Percentiles rank a stretch among this genome's conserved stretches.
Evolutionary conservation across 2,329 filamentous ascomycete species (phyloP).

Genomic region (Arthrobotrys iridis): DNA sequence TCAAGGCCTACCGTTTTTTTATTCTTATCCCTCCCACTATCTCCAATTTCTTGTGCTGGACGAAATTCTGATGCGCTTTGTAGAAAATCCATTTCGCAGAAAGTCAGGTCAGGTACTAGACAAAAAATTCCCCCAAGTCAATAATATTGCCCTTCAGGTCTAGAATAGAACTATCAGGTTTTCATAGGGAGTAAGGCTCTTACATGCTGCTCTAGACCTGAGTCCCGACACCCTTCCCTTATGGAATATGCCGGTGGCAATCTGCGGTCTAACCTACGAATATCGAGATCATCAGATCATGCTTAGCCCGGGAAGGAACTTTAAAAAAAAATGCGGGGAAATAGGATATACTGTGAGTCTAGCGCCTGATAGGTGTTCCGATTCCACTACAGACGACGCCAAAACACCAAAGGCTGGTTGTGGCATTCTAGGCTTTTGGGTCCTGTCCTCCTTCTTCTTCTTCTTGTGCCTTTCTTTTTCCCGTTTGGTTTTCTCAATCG

Average conservation of each 20-base stretch:
- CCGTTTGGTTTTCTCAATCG: background rate
- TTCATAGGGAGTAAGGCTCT: background rate
- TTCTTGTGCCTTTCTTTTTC: conserved; percentile 36
- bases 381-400: conserved; percentile 49
- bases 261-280: conserved; percentile 32
- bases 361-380: conserved; percentile 29
- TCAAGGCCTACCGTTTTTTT: background rate
- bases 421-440: conserved; percentile 11
- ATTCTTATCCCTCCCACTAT: background rate
- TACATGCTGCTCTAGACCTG: conserved; percentile 33
- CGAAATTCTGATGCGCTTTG: background rate
- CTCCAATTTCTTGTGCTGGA: background rate
- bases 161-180: background rate
- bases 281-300: conserved; percentile 7
- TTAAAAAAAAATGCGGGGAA: conserved; percentile 39
- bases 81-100: conserved; percentile 46
- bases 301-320: background rate
- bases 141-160: background rate
- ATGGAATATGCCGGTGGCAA: conserved; percentile 37
- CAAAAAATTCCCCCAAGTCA: too few species aligned
- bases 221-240: conserved; percentile 38
- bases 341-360: conserved; percentile 30
- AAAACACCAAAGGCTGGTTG: conserved; percentile 42
- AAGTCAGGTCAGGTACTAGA: conserved; percentile 44
- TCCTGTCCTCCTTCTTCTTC: conserved; percentile 2